A percentile compares a stretch with the other conserved stretches of the same genome.
Conservation (phyloP, 148 eudicot species). For the Amaranthus palmeri region DNA sequence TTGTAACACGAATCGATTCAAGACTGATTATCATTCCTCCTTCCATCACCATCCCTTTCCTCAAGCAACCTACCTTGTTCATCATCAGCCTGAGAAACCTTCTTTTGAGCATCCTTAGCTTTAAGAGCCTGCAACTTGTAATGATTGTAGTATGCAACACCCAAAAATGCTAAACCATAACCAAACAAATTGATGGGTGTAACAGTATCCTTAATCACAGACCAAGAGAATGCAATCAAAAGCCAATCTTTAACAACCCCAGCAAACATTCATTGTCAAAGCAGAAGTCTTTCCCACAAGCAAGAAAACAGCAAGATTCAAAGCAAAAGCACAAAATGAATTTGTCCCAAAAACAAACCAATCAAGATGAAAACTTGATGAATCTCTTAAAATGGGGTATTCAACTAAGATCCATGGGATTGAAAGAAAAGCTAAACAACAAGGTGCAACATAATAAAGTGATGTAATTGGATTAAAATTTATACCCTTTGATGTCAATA, state of each 20-base stretch:
- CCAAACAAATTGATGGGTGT: slow-evolving; percentile 61
- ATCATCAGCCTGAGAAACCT: slow-evolving; percentile 41
- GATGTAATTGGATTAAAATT: slow-evolving; percentile 60
- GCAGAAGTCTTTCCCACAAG: slow-evolving; percentile 73
- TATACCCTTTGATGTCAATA: slow-evolving; percentile 55
- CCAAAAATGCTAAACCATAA: slow-evolving; percentile 57
- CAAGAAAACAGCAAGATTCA: slow-evolving; percentile 70
- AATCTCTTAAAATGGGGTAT: slow-evolving; percentile 45
- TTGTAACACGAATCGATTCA: slow-evolving; percentile 3
- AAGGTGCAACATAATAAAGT: slow-evolving; percentile 61
- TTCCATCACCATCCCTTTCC: slow-evolving; percentile 37
- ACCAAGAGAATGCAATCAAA: slow-evolving; percentile 75
- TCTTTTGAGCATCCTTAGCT: slow-evolving; percentile 60
- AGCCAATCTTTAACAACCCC: slow-evolving; percentile 81
- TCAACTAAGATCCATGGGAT: slow-evolving; percentile 66
- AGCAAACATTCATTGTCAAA: slow-evolving; percentile 73
- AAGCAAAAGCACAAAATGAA: slow-evolving; percentile 59
- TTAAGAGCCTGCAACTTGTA: slow-evolving; percentile 56
- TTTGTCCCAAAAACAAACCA: slow-evolving; percentile 60
- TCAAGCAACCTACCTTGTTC: slow-evolving; percentile 49
- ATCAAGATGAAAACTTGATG: slow-evolving; percentile 53
- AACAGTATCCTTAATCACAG: slow-evolving; percentile 69
- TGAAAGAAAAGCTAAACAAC: slow-evolving; percentile 54
- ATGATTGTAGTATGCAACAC: slow-evolving; percentile 62
- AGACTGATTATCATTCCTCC: slow-evolving; percentile 40